Base-by-base conservation (phyloP, 345 rosid species). In the Gossypium turneri region DNA sequence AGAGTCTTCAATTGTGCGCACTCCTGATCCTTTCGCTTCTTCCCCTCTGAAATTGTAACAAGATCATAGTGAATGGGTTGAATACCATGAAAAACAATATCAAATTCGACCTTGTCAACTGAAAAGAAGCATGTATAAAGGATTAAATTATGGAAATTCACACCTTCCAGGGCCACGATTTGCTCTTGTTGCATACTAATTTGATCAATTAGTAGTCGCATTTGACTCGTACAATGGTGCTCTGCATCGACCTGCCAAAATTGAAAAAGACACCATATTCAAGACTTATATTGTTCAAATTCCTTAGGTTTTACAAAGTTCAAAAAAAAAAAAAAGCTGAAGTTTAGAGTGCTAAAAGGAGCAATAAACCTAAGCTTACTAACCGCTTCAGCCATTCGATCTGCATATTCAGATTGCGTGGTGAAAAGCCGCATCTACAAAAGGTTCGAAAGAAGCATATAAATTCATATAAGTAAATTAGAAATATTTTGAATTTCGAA, bases 81-180 rank as follows among this genome's bases (percentile, higher is more conserved):
- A 60, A 70, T 34, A 67, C 25, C 20, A 77, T 57, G 11, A 38
- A 17, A 61, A 65, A 7, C 5, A 48, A 2, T 10, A 24, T 63
- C 8, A 55, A 55, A 45, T 61, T 53, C 11, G 0, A 45, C 53
- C 12, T 60, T 16, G 41, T 55, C 27, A 58, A 63, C 45, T 7
- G 55, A 48, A 61, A 55, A 24, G 34, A 67, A 65, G n/a, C 24
- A 64, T 10, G 7, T 64, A 73, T 50, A 45, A 50, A 19, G 70
- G 52, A 20, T 65, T 45, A 44, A 20, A 63, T 0, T 7, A 38
- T 44, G 69, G 2, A 52, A 43, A 60, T 15, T 12, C 69, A 67
- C 50, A 93, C 99, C 97, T 90, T 93, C 86, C 9, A 95, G 86
- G 50, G 88, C 81, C 59, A 95, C 83, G 83, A 95, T 89, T n/a